Evolutionary conservation across 768 basidiomycete genomes (phyloP).

Genomic region (Lactarius hatsudake): DNA sequence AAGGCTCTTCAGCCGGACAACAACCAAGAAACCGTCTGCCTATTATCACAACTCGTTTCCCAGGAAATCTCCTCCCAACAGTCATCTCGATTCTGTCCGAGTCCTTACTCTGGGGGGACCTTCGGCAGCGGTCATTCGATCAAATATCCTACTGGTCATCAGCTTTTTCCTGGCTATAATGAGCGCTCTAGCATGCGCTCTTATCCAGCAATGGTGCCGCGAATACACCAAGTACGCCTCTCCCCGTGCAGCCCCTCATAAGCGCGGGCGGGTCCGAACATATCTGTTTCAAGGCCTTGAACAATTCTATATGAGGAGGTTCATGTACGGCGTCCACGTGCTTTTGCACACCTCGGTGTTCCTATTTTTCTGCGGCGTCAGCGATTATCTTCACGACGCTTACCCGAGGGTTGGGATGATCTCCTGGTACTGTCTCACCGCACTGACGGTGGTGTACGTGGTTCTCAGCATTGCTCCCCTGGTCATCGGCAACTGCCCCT

Average conservation of each 20-base stretch:
- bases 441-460: background rate
- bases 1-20: conserved; percentile 13
- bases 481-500: conserved; percentile 11
- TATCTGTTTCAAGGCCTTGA: conserved; percentile 11
- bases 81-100: background rate
- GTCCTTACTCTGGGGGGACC: background rate
- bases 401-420: background rate
- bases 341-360: conserved; percentile 19
- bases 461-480: conserved; percentile 17
- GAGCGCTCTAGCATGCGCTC: conserved; percentile 14
- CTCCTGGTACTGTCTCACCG: background rate
- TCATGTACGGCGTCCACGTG: conserved; percentile 6
- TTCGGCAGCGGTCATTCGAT: conserved; percentile 1
- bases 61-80: background rate
- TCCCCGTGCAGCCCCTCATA: conserved; percentile 7
- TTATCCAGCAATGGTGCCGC: conserved; percentile 24
- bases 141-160: conserved; percentile 17
- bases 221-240: conserved; percentile 2
- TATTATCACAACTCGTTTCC: conserved; percentile 10
- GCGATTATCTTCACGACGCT: conserved; percentile 12
- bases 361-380: conserved; percentile 17
- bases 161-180: conserved; percentile 14
- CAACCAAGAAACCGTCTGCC: background rate
- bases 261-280: conserved; percentile 15
- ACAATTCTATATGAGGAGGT: conserved; percentile 5